Evolutionary conservation across 2,329 filamentous ascomycete genomes (phyloP).

Genomic region (Cytospora mali): DNA sequence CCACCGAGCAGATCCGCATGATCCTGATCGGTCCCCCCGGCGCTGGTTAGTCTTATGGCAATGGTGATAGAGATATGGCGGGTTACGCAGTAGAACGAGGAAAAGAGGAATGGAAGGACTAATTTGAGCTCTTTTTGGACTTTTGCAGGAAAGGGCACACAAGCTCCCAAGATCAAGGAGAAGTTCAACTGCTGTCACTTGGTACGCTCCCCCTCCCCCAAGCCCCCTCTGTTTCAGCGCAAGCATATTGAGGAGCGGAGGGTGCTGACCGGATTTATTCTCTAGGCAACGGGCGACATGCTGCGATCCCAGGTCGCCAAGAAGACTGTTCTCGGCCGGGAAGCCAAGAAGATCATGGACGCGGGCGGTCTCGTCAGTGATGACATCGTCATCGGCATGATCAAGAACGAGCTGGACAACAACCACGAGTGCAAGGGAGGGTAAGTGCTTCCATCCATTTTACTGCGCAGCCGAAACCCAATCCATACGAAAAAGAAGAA

Average conservation of each 20-base stretch:
- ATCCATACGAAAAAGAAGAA: no score
- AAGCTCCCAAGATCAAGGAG: slow-evolving; percentile 97
- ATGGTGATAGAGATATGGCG: neutral
- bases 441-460: slow-evolving; percentile 52
- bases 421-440: slow-evolving; percentile 97
- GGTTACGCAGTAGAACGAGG: neutral
- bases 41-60: slow-evolving; percentile 65
- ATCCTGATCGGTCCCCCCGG: slow-evolving; percentile 97
- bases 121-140: slow-evolving; percentile 30
- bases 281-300: slow-evolving; percentile 96
- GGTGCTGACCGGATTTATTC: slow-evolving; percentile 12
- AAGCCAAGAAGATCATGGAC: slow-evolving; percentile 99
- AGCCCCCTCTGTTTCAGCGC: neutral
- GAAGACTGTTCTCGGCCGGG: slow-evolving; percentile 90
- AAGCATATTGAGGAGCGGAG: neutral
- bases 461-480: neutral
- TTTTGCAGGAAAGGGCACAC: slow-evolving; percentile 88
- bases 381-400: slow-evolving; percentile 99
- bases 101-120: slow-evolving; percentile 10
- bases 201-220: slow-evolving; percentile 56
- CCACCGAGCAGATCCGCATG: slow-evolving; percentile 79
- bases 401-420: slow-evolving; percentile 92
- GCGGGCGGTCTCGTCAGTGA: slow-evolving; percentile 96
- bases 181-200: slow-evolving; percentile 97
- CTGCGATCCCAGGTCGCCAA: slow-evolving; percentile 96